phyloP scores from a whole-genome alignment of 768 basidiomycete genomes.

The Xerocomus brunneocitrinus region DNA sequence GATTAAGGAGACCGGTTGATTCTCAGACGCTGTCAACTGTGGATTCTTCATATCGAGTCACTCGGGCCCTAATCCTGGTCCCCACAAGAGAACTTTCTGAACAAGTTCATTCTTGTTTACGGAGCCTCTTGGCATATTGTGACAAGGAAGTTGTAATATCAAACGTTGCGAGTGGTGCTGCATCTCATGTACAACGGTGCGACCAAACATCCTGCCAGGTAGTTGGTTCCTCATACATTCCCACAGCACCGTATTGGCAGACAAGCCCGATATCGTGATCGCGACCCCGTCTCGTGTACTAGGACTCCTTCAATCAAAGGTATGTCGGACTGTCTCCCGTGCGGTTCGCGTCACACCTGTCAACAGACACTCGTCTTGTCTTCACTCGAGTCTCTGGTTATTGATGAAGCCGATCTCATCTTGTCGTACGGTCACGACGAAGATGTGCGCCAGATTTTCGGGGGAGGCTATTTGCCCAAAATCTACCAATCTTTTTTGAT shows the following conservation, averaged over 20 bases:
- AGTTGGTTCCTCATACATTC: not conserved
- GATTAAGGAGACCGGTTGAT: not conserved
- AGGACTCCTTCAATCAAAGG: slow-evolving; percentile 66
- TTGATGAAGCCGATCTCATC: slow-evolving; percentile 97
- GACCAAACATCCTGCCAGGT: slow-evolving; percentile 11
- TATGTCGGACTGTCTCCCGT: slow-evolving; percentile 21
- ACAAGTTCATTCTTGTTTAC: slow-evolving; percentile 75
- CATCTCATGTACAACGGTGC: slow-evolving; percentile 71
- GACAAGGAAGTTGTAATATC: slow-evolving; percentile 65
- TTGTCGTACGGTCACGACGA: slow-evolving; percentile 96
- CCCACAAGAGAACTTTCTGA: slow-evolving; percentile 92
- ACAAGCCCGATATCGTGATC: slow-evolving; percentile 75
- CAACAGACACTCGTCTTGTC: slow-evolving; percentile 57
- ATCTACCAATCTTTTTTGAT: slow-evolving; percentile 91
- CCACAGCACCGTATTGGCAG: slow-evolving; percentile 50
- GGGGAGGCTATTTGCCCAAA: slow-evolving; percentile 67
- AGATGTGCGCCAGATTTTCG: slow-evolving; percentile 71
- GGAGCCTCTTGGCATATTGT: slow-evolving; percentile 66
- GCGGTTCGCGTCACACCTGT: slow-evolving; percentile 1
- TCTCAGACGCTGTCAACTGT: slow-evolving; percentile 34
- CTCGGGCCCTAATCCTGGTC: slow-evolving; percentile 75
- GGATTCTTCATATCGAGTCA: slow-evolving; percentile 47
- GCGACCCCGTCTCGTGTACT: slow-evolving; percentile 74
- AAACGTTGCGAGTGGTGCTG: slow-evolving; percentile 73
- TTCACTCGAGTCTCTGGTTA: slow-evolving; percentile 79